A percentile compares a stretch with the other conserved stretches of the same genome.
These are phyloP conservation scores for Lizanozyma gosingica DNA, from an alignment of 1,139 yeast genomes.

Conservation along the genomic window DNA sequence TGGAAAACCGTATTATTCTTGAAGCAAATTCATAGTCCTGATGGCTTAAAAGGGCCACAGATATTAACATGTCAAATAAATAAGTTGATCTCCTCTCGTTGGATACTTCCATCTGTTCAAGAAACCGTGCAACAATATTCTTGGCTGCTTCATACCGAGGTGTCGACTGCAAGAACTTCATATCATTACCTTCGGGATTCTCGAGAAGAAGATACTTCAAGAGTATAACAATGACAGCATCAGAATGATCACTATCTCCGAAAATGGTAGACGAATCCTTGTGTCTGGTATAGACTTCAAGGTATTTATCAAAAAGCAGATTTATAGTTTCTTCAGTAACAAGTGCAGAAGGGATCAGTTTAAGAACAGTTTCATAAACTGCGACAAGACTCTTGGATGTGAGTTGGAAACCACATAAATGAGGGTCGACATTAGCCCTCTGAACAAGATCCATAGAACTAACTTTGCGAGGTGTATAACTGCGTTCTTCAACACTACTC, in stretches of 20 bases:
- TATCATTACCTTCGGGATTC: background rate
- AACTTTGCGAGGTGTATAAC: background rate
- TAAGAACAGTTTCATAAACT: conserved; percentile 19
- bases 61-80: conserved; percentile 23
- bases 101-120: conserved; percentile 7
- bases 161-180: background rate
- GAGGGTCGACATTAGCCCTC: conserved; percentile 23
- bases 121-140: conserved; percentile 17
- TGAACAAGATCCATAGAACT: conserved; percentile 8
- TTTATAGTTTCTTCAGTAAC: background rate
- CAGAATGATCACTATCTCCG: background rate
- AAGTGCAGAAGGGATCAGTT: conserved; percentile 1
- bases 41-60: conserved; percentile 20
- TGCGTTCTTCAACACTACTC: conserved; percentile 9
- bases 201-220: background rate
- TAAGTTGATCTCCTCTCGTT: conserved; percentile 13
- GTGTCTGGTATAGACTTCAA: background rate
- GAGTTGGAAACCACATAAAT: conserved; percentile 18
- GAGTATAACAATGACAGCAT: background rate
- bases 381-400: conserved; percentile 10
- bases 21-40: conserved; percentile 30
- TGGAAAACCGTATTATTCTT: conserved; percentile 17
- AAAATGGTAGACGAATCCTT: background rate
- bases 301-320: background rate
- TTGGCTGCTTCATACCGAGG: conserved; percentile 24